Conservation (phyloP, 2,329 filamentous ascomycete genomes). For the Pyrenophora tritici-repentis region DNA sequence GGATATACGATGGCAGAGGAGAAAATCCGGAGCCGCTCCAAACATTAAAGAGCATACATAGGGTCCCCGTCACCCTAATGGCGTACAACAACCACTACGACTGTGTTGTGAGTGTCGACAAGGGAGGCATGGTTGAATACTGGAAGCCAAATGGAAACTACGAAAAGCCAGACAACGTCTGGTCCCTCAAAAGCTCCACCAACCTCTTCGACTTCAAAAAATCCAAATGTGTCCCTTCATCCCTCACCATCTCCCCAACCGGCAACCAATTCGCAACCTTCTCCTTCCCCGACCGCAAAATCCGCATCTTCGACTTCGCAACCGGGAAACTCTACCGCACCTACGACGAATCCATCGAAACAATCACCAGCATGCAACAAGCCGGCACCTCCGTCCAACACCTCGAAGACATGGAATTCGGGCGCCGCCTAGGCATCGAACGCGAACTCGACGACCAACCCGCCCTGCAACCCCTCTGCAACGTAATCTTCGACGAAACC, state of each 20-base stretch:
- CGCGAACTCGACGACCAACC: conserved; percentile 82
- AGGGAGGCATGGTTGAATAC: conserved; percentile 94
- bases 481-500: conserved; percentile 94
- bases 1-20: conserved; percentile 87
- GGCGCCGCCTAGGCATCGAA: conserved; percentile 82
- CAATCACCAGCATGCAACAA: conserved; percentile 93
- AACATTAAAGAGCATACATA: conserved; percentile 78
- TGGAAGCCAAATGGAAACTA: conserved; percentile 82
- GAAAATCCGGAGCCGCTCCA: conserved; percentile 78
- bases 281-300: conserved; percentile 90
- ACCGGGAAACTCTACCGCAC: conserved; percentile 86
- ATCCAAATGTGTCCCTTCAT: conserved; percentile 78
- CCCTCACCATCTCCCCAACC: conserved; percentile 82
- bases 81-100: conserved; percentile 86
- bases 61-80: conserved; percentile 80
- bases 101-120: conserved; percentile 88
- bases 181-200: conserved; percentile 90
- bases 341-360: conserved; percentile 91
- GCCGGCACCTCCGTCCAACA: conserved; percentile 82
- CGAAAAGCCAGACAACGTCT: conserved; percentile 90
- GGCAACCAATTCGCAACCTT: conserved; percentile 85
- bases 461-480: conserved; percentile 70
- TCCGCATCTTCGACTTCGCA: conserved; percentile 90
- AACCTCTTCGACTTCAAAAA: conserved; percentile 98
- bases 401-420: conserved; percentile 90